Conservation (phyloP, 768 basidiomycete species). For the Collybiopsis luxurians region DNA sequence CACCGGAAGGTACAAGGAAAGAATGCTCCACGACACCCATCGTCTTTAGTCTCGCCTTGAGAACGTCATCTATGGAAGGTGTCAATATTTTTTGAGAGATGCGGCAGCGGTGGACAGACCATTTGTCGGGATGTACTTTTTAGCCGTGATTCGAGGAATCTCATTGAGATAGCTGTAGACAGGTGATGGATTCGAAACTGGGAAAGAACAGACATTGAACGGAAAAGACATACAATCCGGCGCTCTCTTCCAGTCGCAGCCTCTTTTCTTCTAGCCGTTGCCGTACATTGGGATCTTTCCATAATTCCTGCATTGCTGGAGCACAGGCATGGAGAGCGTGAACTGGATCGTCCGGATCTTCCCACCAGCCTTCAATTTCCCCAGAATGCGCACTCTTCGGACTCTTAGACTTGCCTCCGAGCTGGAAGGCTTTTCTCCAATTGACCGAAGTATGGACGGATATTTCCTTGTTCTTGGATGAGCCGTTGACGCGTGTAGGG, state of each 20-base stretch:
- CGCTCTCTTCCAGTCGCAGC: conserved; percentile 75
- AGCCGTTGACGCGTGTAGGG: conserved; percentile 18
- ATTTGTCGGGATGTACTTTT: conserved; percentile 79
- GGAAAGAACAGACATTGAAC: conserved; percentile 8
- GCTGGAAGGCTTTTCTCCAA: conserved; percentile 68
- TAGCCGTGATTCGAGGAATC: conserved; percentile 75
- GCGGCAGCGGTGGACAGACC: conserved; percentile 35
- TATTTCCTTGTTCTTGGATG: conserved; percentile 46
- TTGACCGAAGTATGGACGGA: conserved; percentile 59
- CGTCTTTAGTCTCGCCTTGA: conserved; percentile 81
- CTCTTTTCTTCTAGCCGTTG: conserved; percentile 61
- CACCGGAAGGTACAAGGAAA: conserved; percentile 61
- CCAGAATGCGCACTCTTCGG: conserved; percentile 70
- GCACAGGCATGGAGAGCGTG: conserved; percentile 65
- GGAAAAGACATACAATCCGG: conserved; percentile 67
- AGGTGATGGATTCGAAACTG: too few species aligned
- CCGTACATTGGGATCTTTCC: conserved; percentile 70
- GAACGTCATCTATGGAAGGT: conserved; percentile 57
- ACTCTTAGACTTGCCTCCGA: conserved; percentile 59
- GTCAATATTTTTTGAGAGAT: conserved; percentile 10
- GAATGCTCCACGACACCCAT: conserved; percentile 79
- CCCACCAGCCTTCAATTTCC: conserved; percentile 81
- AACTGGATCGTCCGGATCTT: conserved; percentile 80
- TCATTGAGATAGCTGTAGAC: conserved; percentile 71
- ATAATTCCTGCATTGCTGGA: conserved; percentile 68